Evolutionary conservation across 2,329 filamentous ascomycete species (phyloP).

Genomic region (Capronia americana): DNA sequence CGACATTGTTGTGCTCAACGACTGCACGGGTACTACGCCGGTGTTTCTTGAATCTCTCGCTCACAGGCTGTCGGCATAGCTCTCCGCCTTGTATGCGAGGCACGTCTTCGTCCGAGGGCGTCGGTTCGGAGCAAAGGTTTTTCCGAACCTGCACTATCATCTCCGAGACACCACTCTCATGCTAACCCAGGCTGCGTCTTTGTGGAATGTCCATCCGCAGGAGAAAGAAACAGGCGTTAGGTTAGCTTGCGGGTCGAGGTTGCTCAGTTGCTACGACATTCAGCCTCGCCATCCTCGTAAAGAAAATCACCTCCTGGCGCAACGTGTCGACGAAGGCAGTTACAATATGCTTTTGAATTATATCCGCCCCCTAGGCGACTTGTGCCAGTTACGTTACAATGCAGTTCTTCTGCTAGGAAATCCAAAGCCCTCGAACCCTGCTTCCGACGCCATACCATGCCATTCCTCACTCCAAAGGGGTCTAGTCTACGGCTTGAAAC

Average conservation of each 20-base stretch:
- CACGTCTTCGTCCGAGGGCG: background rate
- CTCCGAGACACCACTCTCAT: background rate
- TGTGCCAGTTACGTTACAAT: constrained; percentile 1
- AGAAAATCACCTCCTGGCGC: too few species aligned
- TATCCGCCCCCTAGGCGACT: background rate
- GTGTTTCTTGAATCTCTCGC: background rate
- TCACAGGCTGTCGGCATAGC: background rate
- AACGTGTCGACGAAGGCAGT: background rate
- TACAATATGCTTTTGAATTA: background rate
- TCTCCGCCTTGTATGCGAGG: background rate
- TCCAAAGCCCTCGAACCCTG: background rate
- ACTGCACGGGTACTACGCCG: background rate
- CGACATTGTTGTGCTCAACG: background rate
- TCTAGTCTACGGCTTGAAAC: background rate
- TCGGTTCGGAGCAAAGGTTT: background rate
- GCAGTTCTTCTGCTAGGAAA: background rate
- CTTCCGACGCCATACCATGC: background rate
- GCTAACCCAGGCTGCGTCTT: too few species aligned
- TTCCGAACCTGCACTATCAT: background rate
- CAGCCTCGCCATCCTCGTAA: background rate
- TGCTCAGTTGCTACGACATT: background rate
- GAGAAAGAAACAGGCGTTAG: background rate
- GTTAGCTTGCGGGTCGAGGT: background rate
- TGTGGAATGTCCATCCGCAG: background rate
- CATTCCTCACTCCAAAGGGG: background rate